Conservation (phyloP, 1,284 basidiomycete genomes). For the Ustilago vetiveriae region DNA sequence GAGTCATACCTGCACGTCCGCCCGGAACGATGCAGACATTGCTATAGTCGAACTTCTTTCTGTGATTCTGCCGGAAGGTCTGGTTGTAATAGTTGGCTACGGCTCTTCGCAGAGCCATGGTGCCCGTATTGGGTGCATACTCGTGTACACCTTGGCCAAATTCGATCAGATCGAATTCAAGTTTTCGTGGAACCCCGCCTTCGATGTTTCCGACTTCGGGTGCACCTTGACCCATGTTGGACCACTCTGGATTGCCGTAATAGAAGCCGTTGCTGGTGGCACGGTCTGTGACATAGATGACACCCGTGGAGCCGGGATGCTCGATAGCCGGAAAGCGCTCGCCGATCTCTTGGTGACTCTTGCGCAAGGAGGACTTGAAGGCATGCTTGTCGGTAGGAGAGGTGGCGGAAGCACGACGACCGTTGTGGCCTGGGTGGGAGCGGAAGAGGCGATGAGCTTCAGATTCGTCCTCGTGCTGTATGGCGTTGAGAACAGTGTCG, state of each 20-base stretch:
- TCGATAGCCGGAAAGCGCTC: constrained; percentile 53
- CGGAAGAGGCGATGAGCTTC: constrained; percentile 62
- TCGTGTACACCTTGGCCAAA: constrained; percentile 74
- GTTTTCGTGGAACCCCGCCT: constrained; percentile 76
- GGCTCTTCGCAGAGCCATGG: constrained; percentile 72
- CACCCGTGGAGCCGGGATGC: constrained; percentile 69
- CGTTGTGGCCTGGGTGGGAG: constrained; percentile 48
- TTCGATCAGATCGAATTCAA: constrained; percentile 72
- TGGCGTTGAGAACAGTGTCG: constrained; percentile 13
- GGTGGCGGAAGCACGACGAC: constrained; percentile 20
- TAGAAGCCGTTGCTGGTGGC: constrained; percentile 57
- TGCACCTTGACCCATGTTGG: constrained; percentile 55
- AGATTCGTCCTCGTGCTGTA: constrained; percentile 50
- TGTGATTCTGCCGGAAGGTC: constrained; percentile 81
- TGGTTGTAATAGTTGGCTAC: constrained; percentile 73
- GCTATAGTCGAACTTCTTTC: constrained; percentile 85
- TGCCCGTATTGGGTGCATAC: constrained; percentile 91
- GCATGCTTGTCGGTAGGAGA: constrained; percentile 11
- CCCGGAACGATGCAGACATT: constrained; percentile 90
- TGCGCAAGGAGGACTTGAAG: not conserved
- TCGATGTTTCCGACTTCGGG: constrained; percentile 76
- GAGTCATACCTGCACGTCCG: constrained; percentile 84
- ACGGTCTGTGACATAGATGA: constrained; percentile 71
- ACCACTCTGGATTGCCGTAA: constrained; percentile 50
- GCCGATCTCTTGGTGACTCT: constrained; percentile 9